phyloP scores from a whole-genome alignment of 805 yeast species.

The Starmerella floricola region DNA sequence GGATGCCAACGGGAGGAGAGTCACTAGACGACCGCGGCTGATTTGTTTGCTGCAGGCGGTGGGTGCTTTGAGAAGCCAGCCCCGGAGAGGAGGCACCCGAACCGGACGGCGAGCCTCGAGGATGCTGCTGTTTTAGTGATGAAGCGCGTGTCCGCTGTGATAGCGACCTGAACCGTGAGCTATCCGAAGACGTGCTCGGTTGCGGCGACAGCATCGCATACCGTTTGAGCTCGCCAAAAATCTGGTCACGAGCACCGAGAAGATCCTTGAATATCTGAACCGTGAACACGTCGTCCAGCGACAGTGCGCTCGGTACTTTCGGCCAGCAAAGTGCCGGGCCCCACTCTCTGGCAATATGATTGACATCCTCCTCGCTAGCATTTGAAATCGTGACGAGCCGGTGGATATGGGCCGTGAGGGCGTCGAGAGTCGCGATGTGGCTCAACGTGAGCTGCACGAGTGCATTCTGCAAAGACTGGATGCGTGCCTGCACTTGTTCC shows the following conservation, averaged over 20 bases:
- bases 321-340: slow-evolving; percentile 52
- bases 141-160: slow-evolving; percentile 3
- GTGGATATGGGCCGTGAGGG: slow-evolving; percentile 61
- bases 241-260: slow-evolving; percentile 43
- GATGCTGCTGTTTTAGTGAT: neutral
- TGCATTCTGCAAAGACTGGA: slow-evolving; percentile 53
- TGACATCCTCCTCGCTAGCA: slow-evolving; percentile 27
- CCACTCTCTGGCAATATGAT: slow-evolving; percentile 48
- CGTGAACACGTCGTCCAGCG: slow-evolving; percentile 49
- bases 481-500: slow-evolving; percentile 31
- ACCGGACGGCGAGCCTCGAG: too few species aligned
- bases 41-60: too few species aligned
- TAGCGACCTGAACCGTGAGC: slow-evolving; percentile 8
- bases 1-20: too few species aligned
- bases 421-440: slow-evolving; percentile 68
- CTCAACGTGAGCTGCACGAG: slow-evolving; percentile 55
- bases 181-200: slow-evolving; percentile 6
- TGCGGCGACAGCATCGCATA: slow-evolving; percentile 14
- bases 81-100: neutral
- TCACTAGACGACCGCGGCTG: too few species aligned
- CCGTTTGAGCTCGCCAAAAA: slow-evolving; percentile 52
- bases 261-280: slow-evolving; percentile 50
- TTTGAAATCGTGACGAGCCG: slow-evolving; percentile 45
- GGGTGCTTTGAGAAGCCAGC: neutral
- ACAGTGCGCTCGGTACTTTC: slow-evolving; percentile 33